Evolutionary conservation across 2,329 filamentous ascomycete species (phyloP), one percentile per base, ranked within the genome.

Genomic region (Colletotrichum sublineola): DNA sequence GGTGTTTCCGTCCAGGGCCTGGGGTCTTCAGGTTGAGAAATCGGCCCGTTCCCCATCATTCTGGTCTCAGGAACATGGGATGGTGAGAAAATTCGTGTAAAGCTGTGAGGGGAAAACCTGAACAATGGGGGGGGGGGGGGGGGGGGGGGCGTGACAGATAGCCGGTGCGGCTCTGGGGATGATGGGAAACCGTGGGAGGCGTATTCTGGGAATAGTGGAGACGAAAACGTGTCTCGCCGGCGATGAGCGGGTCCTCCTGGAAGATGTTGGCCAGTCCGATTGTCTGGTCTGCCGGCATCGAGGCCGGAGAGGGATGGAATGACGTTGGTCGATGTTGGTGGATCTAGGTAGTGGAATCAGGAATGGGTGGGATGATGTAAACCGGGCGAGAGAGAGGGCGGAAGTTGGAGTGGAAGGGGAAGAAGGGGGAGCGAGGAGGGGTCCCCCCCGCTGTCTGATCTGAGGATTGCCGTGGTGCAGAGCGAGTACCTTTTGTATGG

Each of bases 11-110:
- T 56, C 55, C 53, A 60, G 70, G 70, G 29, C 63, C 60, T 61
- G 70, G 70, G 60, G 60, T 73, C 67, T 73, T 60, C 70, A 73
- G 60, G 70, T 52, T n/a, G 52, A 63, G 70, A 36, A 69, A 69
- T 73, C 70, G 66, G 70, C 8, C 66, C 70, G 70, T 56, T 72
- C 66, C 60, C 66, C 66, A 73, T 70, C 48, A 36, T 57, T 52
- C 38, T 38, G 48, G 66, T 50, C 38, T 60, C 48, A 29, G 24
- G n/a, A 36, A 50, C 12, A 38, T 29, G 9, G 18, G 57, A 44
- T 29, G 56, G 14, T 9, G 66, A 29, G 66, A 63, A 40, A 42
- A 42, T 3, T 57, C 15, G 9, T 31, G n/a, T 18, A 18, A 48
- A 29, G 3, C 14, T 1, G 18, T 42, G 36, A 14, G 5, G 12